Conservation (phyloP, 306 rosid species). For the Pyrus bretschneideri region DNA sequence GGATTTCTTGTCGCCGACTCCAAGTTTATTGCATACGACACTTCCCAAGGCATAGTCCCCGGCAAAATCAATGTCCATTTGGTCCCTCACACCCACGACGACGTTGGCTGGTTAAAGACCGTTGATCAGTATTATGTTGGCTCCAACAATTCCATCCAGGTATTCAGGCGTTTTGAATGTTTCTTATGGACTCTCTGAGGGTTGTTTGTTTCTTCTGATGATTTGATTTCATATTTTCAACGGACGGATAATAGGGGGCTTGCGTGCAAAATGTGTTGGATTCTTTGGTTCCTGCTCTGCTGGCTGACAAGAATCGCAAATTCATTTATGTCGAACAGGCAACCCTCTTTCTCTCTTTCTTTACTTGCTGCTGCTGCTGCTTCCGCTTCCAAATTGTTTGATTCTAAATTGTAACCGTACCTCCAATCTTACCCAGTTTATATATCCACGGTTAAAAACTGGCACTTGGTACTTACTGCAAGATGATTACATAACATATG, state of each 20-base stretch:
- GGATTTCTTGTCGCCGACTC: slow-evolving; percentile 9
- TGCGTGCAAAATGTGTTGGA: slow-evolving; percentile 52
- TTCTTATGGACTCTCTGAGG: background rate
- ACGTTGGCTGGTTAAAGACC: slow-evolving; percentile 59
- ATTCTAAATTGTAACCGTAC: background rate
- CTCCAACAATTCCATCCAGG: slow-evolving; percentile 56
- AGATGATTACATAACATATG: background rate
- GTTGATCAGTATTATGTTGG: slow-evolving; percentile 59
- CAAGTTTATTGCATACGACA: slow-evolving; percentile 34
- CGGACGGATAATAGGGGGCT: slow-evolving; percentile 19
- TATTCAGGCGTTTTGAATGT: background rate
- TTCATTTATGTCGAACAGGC: slow-evolving; percentile 86
- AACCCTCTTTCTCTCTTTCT: slow-evolving; percentile 9
- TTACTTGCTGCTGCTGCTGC: background rate
- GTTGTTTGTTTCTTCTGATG: background rate
- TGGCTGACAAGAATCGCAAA: slow-evolving; percentile 81
- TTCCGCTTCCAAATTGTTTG: background rate
- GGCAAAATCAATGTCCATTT: slow-evolving; percentile 47
- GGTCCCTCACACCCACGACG: slow-evolving; percentile 55
- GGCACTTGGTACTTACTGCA: background rate
- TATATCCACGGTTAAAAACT: background rate
- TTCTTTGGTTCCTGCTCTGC: slow-evolving; percentile 37
- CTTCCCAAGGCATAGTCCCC: slow-evolving; percentile 30
- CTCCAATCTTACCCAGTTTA: background rate
- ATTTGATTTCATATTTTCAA: background rate